phyloP scores from a whole-genome alignment of 441 rosid species.

The Bocquillonia castaneifolia region DNA sequence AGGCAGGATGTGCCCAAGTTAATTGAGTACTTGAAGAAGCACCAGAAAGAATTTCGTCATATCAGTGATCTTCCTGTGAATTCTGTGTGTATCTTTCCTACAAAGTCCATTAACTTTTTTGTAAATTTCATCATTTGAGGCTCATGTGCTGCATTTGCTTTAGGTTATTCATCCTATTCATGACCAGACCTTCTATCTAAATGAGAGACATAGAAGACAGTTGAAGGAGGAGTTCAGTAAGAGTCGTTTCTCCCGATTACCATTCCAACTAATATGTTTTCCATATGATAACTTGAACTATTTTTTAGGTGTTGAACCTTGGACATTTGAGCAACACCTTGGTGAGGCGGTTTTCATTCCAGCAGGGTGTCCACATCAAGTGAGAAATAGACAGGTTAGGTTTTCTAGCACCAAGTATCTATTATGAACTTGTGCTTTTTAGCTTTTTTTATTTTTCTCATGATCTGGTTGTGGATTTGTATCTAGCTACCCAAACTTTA shows the following conservation, averaged over 20 bases:
- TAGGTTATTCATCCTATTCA: slow-evolving; percentile 80
- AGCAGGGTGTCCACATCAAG: slow-evolving; percentile 95
- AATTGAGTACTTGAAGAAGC: slow-evolving; percentile 51
- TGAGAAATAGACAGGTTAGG: slow-evolving; percentile 69
- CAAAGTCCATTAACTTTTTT: slow-evolving; percentile 3
- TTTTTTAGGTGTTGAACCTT: slow-evolving; percentile 67
- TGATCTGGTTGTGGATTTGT: background rate
- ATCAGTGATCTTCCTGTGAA: slow-evolving; percentile 35
- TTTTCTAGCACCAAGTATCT: slow-evolving; percentile 5
- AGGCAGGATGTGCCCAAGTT: slow-evolving; percentile 70
- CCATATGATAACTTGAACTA: background rate
- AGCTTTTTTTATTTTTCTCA: background rate
- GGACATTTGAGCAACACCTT: slow-evolving; percentile 79
- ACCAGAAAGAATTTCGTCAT: slow-evolving; percentile 60
- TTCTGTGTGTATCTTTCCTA: slow-evolving; percentile 29
- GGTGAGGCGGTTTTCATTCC: slow-evolving; percentile 89
- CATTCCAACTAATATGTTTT: slow-evolving; percentile 8
- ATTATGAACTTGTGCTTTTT: background rate
- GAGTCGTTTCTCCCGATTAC: slow-evolving; percentile 9
- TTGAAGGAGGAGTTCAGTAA: slow-evolving; percentile 70
- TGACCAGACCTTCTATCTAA: slow-evolving; percentile 66
- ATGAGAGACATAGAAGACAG: slow-evolving; percentile 48
- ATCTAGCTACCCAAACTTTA: background rate
- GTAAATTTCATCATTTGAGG: slow-evolving; percentile 12
- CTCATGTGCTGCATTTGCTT: slow-evolving; percentile 13